These are phyloP conservation scores for Phytopythium kandeliae DNA, from an alignment of 352 stramenopile genomes.

Conservation along the genomic window DNA sequence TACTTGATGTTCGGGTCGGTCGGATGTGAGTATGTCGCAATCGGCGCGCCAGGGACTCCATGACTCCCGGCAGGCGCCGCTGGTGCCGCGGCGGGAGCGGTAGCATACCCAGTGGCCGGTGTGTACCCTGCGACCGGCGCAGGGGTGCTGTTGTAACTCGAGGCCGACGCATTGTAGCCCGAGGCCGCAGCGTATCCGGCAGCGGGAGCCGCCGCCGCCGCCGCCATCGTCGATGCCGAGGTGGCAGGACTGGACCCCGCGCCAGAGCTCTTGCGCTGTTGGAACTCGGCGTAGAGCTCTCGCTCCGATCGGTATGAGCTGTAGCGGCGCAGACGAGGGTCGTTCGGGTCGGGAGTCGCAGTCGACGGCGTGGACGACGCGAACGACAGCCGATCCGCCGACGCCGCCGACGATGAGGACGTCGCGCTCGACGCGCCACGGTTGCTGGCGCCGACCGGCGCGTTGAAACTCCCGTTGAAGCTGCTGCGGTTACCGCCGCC, in stretches of 20 bases:
- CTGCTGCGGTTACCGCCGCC: constrained; percentile 19
- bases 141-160: background rate
- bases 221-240: background rate
- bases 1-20: constrained; percentile 51
- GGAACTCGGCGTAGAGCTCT: constrained; percentile 79
- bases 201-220: constrained; percentile 4
- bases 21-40: constrained; percentile 40
- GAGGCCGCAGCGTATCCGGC: constrained; percentile 6
- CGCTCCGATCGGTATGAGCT: constrained; percentile 74
- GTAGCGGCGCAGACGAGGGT: constrained; percentile 68
- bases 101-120: constrained; percentile 4
- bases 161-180: constrained; percentile 3
- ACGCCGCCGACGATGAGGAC: constrained; percentile 8
- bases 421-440: constrained; percentile 7
- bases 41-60: constrained; percentile 13
- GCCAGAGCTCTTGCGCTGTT: constrained; percentile 26
- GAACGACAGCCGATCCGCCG: constrained; percentile 14
- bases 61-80: constrained; percentile 9
- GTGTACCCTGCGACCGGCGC: constrained; percentile 8
- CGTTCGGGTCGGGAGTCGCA: constrained; percentile 32
- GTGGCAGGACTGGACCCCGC: constrained; percentile 4
- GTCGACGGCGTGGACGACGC: constrained; percentile 11
- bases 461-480: constrained; percentile 13
- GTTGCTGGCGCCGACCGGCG: constrained; percentile 2
- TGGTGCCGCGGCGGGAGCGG: constrained; percentile 5